Base-by-base conservation (phyloP, 129 eudicot genomes). In the Kitagawia praeruptora region DNA sequence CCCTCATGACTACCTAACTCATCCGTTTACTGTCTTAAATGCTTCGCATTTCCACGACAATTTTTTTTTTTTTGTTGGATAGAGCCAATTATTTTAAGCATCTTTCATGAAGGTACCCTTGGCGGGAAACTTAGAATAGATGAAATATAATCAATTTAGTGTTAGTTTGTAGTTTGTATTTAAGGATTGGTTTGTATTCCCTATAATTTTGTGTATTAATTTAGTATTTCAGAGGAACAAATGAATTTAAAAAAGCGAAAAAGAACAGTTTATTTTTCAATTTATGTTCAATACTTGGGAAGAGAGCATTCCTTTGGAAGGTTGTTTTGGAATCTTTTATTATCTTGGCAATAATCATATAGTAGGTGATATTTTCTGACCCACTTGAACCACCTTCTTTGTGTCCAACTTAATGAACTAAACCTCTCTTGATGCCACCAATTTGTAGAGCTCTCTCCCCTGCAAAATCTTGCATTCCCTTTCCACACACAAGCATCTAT, bases 241-340 rank as follows among this genome's bases (percentile, higher is more conserved):
- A 41, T 7, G 54, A 79, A 44, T 39, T 38, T 21, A 69, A 76
- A 85, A 80, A 80, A 82, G 54, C 21, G 53, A 40, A 75, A 80
- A 37, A 49, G 34, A 38, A 75, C 46, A 77, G 28, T 72, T 69
- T 63, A 77, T 71, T 54, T 58, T 70, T 56, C 66, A 56, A 54
- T 21, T 54, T 21, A 2, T 21, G 23, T 80, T 91, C 81, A 93
- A 81, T 91, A 91, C 82, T 87, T 88, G 67, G 93, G 80, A 86
- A 91, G 96, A 38, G 83, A 85, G 82, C 98, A 93, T 79, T 93
- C 98, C 84, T 86, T 89, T 23, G 98, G 98, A 56, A 91, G 85
- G 74, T 80, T 88, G 72, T 88, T 83, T 27, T 88, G 80, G 82
- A 93, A 93, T 77, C 98, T 91, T 73, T 85, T 66, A 76, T 81